Conservation (phyloP, 2,329 filamentous ascomycete species). For the Fusarium fujikuroi region DNA sequence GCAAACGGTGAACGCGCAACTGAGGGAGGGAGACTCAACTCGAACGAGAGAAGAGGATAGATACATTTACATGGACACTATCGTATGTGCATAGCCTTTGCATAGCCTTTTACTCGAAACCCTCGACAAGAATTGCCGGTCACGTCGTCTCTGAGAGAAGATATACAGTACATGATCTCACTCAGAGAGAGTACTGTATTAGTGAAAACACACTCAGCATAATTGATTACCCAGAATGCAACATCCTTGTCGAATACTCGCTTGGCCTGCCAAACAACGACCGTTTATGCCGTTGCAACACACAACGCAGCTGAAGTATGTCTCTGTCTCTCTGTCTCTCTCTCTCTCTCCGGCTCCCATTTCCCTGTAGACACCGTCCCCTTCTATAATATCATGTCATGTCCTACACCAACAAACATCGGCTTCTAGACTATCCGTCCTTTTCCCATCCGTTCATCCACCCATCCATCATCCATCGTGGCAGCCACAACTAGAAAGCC, state of each 20-base stretch:
- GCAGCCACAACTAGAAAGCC: constrained; percentile 11
- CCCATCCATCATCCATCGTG: constrained; percentile 5
- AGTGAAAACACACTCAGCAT: constrained; percentile 29
- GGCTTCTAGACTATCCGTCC: background rate
- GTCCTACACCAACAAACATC: background rate
- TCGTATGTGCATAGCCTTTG: background rate
- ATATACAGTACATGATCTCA: background rate
- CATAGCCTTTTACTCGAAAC: background rate
- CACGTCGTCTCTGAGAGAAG: background rate
- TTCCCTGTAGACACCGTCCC: constrained; percentile 1
- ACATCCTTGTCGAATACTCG: constrained; percentile 34
- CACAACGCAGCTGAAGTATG: background rate
- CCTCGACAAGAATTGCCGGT: constrained; percentile 18
- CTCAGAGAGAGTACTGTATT: constrained; percentile 6
- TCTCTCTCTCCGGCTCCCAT: constrained; percentile 6
- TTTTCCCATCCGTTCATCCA: background rate
- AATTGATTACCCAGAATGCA: constrained; percentile 37
- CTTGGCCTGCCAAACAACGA: constrained; percentile 43
- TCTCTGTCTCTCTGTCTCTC: background rate
- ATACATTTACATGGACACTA: background rate
- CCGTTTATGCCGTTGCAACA: constrained; percentile 15
- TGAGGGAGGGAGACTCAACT: background rate
- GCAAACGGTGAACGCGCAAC: constrained; percentile 9
- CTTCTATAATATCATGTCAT: background rate
- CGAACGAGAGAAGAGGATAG: background rate